Evolutionary conservation across 345 rosid species (phyloP), one percentile per base, ranked within the genome.

Genomic region (Populus pruinosa): DNA sequence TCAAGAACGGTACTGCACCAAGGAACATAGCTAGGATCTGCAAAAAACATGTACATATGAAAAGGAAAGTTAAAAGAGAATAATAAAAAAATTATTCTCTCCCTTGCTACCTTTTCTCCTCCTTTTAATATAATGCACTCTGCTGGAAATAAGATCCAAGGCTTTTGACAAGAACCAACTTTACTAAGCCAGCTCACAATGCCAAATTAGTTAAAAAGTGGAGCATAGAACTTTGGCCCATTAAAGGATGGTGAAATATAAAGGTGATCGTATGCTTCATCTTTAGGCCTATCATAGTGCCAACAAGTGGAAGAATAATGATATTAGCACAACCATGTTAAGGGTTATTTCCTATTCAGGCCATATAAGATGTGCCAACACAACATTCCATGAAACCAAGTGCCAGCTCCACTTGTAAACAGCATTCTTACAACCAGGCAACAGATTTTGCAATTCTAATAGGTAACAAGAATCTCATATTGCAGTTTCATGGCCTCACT

Each of bases 1-100:
- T 94, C 23, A 93, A 84, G 77, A 88, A 82, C 21, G 98, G 98
- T 59, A 90, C 81, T 41, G 87, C 86, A 69, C 98, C 99, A 59
- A 96, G 89, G 72, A 80, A 80, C 91, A 96, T 94, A 56, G 99
- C 97, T 79, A 96, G 85, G 39, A 96, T 89, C 99, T 96, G 89
- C 82, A 80, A 77, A 61, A 71, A 67, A 77, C 1, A 59, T 59
- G 63, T 8, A 31, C 21, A 71, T 43, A 63, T 23, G 41, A 68
- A 73, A 81, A 36, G n/a, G 36, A 20, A 63, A 20, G 59, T 53
- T 53, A 21, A 53, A 20, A 59, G 63, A n/a, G 29, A n/a, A 59
- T 9, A 59, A 17, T 31, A 65, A 29, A 31, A 31, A 31, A 6
- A 25, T 10, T 29, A 0, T 8, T 65, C 4, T 65, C 38, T 1